Base-by-base conservation (phyloP, 2,329 filamentous ascomycete species). In the Fusarium keratoplasticum region DNA sequence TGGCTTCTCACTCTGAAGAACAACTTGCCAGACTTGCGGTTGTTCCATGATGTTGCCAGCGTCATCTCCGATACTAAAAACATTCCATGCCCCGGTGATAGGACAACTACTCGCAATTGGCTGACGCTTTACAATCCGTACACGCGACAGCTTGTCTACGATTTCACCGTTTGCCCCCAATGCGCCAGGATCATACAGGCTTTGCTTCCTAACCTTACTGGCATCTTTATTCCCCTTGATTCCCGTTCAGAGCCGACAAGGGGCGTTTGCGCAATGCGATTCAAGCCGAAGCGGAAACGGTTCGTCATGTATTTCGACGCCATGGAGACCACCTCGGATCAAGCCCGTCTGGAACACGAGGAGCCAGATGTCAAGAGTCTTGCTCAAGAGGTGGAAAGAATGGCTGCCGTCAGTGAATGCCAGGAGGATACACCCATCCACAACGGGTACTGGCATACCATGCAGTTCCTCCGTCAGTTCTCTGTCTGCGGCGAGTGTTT, bases 401-500 rank as follows among this genome's bases (percentile, higher is more conserved):
- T 93, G 67, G 87, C 87, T 22, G 82, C 84, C 6, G 82, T 90
- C 31, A 86, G 88, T 4, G 90, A 94, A 79, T 97, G 94, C 79
- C 85, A 86, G 22, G 87, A 90, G 36, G 90, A 93, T 79, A 88
- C 86, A n/a, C 86, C 90, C 6, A 82, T 93, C 3, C 81, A 86
- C n/a, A 88, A 90, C 64, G 88, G 87, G 14, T 85, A 87, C 42
- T 98, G 95, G 95, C 92, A 97, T 81, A 91, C 89, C 64, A 94
- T 97, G 81, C 90, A 93, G 1, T 86, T 89, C 16, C 84, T 97
- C 0, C 94, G 93, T 0, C 89, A 95, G 57, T 90, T 98, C 77
- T 95, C 93, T 1, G 92, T 97, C 5, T 98, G 95, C 82, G 91
- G 93, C 73, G 94, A 96, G 81, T 98, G 95, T 81, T 98, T 93